Conservation (phyloP, 73 alveolate species). For the Paramecium sonneborni region DNA sequence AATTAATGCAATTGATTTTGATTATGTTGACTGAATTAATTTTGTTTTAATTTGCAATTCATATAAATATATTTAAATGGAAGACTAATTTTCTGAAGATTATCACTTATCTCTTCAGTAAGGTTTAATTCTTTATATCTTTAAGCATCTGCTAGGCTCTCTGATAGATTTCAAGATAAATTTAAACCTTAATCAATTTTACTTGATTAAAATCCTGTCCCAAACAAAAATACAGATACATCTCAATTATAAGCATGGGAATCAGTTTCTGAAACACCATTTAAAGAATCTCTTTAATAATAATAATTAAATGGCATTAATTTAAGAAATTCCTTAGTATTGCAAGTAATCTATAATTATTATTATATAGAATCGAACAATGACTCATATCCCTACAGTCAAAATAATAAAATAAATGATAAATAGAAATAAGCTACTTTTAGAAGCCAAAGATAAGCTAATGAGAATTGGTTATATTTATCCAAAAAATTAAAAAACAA, state of each 20-base stretch:
- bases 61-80: not conserved
- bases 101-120: not conserved
- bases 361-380: not conserved
- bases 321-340: not conserved
- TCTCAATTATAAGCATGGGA: not conserved
- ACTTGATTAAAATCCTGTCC: not conserved
- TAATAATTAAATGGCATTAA: not conserved
- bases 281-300: not conserved
- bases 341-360: not conserved
- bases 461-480: not conserved
- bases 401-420: not conserved
- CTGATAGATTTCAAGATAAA: not conserved
- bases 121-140: not conserved
- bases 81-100: slow-evolving; percentile 2
- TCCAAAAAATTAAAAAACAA: not conserved
- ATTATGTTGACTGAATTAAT: slow-evolving; percentile 27
- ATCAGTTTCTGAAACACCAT: not conserved
- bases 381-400: not conserved
- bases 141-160: not conserved
- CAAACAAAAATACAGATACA: not conserved
- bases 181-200: not conserved
- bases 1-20: slow-evolving; percentile 28
- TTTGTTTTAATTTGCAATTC: not conserved
- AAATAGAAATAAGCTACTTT: not conserved
- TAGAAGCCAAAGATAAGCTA: not conserved